Evolutionary conservation across 2,329 filamentous ascomycete species (phyloP).

Genomic region (Fusarium bactridioides): DNA sequence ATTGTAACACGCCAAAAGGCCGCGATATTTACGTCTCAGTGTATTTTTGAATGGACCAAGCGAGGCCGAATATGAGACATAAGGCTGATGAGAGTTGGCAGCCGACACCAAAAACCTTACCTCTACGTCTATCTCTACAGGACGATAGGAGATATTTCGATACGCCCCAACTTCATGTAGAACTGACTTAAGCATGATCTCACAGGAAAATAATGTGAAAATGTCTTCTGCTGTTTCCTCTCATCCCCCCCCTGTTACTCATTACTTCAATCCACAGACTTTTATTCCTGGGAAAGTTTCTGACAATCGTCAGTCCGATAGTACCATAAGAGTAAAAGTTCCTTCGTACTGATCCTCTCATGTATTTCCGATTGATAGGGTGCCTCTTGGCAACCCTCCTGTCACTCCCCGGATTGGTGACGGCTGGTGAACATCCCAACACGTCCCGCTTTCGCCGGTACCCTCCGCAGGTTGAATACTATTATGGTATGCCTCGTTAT

Average conservation of each 20-base stretch:
- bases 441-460: not conserved
- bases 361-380: not conserved
- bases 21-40: too few species aligned
- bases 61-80: not conserved
- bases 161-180: not conserved
- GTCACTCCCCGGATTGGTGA: not conserved
- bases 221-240: not conserved
- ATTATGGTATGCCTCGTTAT: not conserved
- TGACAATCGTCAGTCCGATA: not conserved
- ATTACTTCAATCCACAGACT: not conserved
- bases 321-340: not conserved
- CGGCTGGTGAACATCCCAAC: not conserved
- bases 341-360: not conserved
- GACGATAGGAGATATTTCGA: not conserved
- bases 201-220: too few species aligned
- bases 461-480: not conserved
- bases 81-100: not conserved
- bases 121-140: not conserved
- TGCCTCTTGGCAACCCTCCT: constrained; percentile 3
- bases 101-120: not conserved
- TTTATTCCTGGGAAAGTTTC: not conserved
- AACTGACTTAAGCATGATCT: not conserved
- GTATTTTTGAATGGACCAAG: not conserved
- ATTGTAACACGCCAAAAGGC: too few species aligned
- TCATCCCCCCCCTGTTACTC: not conserved